phyloP scores from a whole-genome alignment of 306 rosid genomes.

The peach (Prunus persica) region DNA sequence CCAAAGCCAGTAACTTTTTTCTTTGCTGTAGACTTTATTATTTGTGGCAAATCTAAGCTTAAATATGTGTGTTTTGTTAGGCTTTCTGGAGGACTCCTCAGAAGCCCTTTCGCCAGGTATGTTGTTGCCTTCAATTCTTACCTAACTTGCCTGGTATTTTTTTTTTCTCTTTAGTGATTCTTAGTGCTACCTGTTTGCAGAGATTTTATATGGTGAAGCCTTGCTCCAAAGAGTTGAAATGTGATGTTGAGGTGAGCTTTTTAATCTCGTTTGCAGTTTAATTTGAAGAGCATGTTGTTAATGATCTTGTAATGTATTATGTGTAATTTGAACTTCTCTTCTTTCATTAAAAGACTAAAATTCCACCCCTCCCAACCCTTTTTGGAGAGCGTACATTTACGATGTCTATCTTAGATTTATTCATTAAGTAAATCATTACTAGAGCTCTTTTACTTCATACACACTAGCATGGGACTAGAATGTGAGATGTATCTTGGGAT shows the following conservation, averaged over 20 bases:
- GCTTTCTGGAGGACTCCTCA: slow-evolving; percentile 98
- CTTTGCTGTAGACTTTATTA: not conserved
- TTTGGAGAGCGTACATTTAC: not conserved
- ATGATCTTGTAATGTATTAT: not conserved
- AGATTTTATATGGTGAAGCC: slow-evolving; percentile 91
- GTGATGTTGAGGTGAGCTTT: slow-evolving; percentile 86
- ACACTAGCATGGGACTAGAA: not conserved
- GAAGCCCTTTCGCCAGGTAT: slow-evolving; percentile 96
- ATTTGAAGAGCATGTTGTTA: not conserved
- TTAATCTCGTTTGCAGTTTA: slow-evolving; percentile 9
- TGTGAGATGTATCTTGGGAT: slow-evolving; percentile 1
- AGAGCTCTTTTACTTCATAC: not conserved
- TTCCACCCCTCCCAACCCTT: not conserved
- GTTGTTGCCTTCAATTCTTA: not conserved
- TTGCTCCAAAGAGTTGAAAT: slow-evolving; percentile 92
- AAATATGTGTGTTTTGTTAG: slow-evolving; percentile 39
- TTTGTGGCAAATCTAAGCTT: slow-evolving; percentile 8
- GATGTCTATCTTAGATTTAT: not conserved
- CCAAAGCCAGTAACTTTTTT: not conserved
- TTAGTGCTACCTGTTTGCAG: slow-evolving; percentile 45
- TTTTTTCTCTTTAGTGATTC: not conserved
- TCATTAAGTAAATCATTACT: not conserved
- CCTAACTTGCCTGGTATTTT: not conserved
- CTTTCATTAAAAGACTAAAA: not conserved
- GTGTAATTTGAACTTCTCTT: not conserved